Percentiles rank a stretch among this genome's conserved stretches.
These are phyloP conservation scores for Entrophospora sp. DNA, from an alignment of 192 early-diverging fungal species.

Conservation along the genomic window DNA sequence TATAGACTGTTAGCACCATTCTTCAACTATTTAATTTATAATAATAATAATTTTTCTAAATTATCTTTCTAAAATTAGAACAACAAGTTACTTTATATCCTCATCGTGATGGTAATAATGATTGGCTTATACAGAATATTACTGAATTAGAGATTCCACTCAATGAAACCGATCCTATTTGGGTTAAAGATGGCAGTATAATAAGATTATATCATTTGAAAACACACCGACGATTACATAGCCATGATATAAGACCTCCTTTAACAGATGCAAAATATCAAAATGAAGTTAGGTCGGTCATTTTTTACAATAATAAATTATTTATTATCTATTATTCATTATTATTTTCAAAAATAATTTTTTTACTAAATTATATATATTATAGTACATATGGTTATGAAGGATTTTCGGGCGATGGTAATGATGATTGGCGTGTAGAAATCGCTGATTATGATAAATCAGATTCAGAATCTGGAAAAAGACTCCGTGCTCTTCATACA, in stretches of 20 bases:
- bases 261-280: constrained; percentile 63
- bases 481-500: constrained; percentile 51
- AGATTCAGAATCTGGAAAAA: constrained; percentile 38
- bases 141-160: constrained; percentile 27
- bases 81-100: constrained; percentile 40
- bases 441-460: constrained; percentile 50
- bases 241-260: constrained; percentile 61
- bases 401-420: constrained; percentile 75
- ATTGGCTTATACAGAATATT: constrained; percentile 52
- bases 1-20: too few species aligned
- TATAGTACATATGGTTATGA: constrained; percentile 56
- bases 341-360: neutral
- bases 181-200: constrained; percentile 60
- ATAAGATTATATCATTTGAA: constrained; percentile 64
- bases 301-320: neutral
- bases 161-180: constrained; percentile 29
- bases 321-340: too few species aligned
- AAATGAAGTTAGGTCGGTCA: constrained; percentile 55
- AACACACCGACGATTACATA: constrained; percentile 60
- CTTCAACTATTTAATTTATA: too few species aligned
- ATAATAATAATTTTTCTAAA: neutral
- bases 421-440: constrained; percentile 87
- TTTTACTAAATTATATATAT: neutral
- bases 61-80: constrained; percentile 20
- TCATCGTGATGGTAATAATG: constrained; percentile 80